A percentile compares a stretch with the other conserved stretches of the same genome.
These are phyloP conservation scores for Colletotrichum neosansevieriae DNA, from an alignment of 2,329 filamentous ascomycete genomes.

Conservation along the genomic window DNA sequence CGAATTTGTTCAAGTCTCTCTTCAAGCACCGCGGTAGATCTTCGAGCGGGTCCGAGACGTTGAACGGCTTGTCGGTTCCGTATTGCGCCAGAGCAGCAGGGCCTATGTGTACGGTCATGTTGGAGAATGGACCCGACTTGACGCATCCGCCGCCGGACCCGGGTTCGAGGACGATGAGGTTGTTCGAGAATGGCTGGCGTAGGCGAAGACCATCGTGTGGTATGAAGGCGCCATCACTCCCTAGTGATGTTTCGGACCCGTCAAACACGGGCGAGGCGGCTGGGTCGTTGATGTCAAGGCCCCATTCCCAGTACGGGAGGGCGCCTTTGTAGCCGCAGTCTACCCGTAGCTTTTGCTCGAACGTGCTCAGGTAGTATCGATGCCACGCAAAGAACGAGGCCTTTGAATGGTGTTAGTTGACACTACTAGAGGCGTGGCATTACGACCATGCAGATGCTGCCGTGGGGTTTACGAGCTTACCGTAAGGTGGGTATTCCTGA, in stretches of 20 bases:
- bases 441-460: too few species aligned
- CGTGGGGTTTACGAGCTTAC: not conserved
- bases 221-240: conserved; percentile 53
- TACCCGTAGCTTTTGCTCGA: conserved; percentile 37
- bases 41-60: conserved; percentile 45
- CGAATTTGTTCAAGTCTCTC: conserved; percentile 49
- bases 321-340: conserved; percentile 41
- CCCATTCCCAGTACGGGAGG: conserved; percentile 42
- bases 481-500: conserved; percentile 29
- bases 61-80: conserved; percentile 40
- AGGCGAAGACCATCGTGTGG: conserved; percentile 43
- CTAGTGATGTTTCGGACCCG: conserved; percentile 53
- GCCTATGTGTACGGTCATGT: conserved; percentile 55
- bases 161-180: conserved; percentile 51
- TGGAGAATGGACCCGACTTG: conserved; percentile 51
- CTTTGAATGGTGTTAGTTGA: not conserved
- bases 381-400: conserved; percentile 40
- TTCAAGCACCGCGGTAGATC: conserved; percentile 59
- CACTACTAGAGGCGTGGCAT: rapidly evolving
- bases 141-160: conserved; percentile 64
- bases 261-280: conserved; percentile 54
- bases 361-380: conserved; percentile 37
- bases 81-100: conserved; percentile 43
- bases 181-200: conserved; percentile 33
- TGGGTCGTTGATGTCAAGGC: conserved; percentile 43